Base-by-base conservation (phyloP, 106 monocot genomes). In the Gastrodia elata region DNA sequence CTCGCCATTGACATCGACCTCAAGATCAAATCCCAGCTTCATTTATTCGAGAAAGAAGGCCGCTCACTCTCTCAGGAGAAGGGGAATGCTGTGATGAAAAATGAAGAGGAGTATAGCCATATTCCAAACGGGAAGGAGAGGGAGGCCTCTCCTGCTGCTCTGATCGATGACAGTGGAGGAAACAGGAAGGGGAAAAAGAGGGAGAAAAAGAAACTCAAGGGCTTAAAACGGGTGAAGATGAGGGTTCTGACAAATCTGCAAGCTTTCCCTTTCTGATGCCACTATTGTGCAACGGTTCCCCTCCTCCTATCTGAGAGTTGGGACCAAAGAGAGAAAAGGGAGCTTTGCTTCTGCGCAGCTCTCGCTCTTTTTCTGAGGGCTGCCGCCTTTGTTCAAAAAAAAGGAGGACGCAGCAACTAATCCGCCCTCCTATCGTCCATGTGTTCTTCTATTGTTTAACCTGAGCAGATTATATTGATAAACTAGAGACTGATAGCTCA, bases 71-170 rank as follows among this genome's bases (percentile, higher is more conserved):
- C 10, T 42, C 30, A 71, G 71, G 33, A 78, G 35, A 40, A 48
- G 38, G n/a, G 40, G 27, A 24, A 42, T 74, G 74, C 38, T 46
- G 37, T 80, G 81, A 90, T 84, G 74, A 49, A 41, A 68, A 64
- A 41, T 49, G 70, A 77, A 76, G 40, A 81, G 76, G 55, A 38
- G 28, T 35, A 87, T 78, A 80, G 78, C 80, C 59, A 74, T 80
- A 68, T 65, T 75, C 80, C 69, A 42, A 11, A 48, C 36, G 76
- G 22, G 61, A 32, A 77, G 72, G 64, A 75, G 55, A 68, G 74
- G 71, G 64, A 39, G 16, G 26, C 71, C 64, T 65, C 65, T 70
- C 75, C 68, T 37, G 37, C 67, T 37, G 67, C 69, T 35, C 3
- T 25, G 39, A 20, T 69, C 69, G 41, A 24, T 69, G 69, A 26